Evolutionary conservation across 495 filamentous ascomycete genomes (phyloP).

Genomic region (Mycothermus thermophilus): DNA sequence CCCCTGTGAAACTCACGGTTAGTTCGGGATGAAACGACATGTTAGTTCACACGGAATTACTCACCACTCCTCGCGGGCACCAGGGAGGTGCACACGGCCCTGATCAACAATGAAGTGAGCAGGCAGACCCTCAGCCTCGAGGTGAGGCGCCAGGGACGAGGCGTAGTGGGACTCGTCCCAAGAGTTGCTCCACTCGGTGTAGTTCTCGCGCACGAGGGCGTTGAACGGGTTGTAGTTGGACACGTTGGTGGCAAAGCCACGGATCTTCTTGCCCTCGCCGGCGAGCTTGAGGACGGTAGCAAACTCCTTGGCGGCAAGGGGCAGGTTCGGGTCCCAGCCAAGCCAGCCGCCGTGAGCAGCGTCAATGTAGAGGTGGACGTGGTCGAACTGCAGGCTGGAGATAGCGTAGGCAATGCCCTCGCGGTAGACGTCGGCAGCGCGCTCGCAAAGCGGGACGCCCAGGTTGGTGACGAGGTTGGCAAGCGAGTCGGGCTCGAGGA

Average conservation of each 20-base stretch:
- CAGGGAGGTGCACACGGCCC: constrained; percentile 33
- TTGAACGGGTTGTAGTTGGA: constrained; percentile 60
- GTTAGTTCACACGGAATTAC: no score
- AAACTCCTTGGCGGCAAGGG: constrained; percentile 38
- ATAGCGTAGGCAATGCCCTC: constrained; percentile 46
- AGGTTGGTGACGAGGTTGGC: constrained; percentile 51
- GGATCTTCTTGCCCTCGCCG: constrained; percentile 27
- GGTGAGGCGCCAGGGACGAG: constrained; percentile 46
- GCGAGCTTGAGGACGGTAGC: constrained; percentile 46
- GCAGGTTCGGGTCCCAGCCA: constrained; percentile 61
- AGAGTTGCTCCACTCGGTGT: constrained; percentile 30
- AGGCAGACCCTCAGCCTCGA: constrained; percentile 43
- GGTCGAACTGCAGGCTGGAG: constrained; percentile 37
- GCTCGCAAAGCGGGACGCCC: constrained; percentile 36
- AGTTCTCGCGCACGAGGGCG: constrained; percentile 16
- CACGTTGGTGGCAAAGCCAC: constrained; percentile 62
- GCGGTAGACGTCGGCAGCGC: constrained; percentile 35
- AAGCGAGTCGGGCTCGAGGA: constrained; percentile 47
- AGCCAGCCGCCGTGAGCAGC: constrained; percentile 57
- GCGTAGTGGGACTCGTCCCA: constrained; percentile 56
- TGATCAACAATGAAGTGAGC: constrained; percentile 48
- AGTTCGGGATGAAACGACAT: no score
- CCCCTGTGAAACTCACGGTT: constrained; percentile 25
- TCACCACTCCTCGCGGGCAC: constrained; percentile 42
- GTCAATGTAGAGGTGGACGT: constrained; percentile 52